These are phyloP conservation scores for Silybum marianum DNA, from an alignment of 129 eudicot species.

Conservation along the genomic window DNA sequence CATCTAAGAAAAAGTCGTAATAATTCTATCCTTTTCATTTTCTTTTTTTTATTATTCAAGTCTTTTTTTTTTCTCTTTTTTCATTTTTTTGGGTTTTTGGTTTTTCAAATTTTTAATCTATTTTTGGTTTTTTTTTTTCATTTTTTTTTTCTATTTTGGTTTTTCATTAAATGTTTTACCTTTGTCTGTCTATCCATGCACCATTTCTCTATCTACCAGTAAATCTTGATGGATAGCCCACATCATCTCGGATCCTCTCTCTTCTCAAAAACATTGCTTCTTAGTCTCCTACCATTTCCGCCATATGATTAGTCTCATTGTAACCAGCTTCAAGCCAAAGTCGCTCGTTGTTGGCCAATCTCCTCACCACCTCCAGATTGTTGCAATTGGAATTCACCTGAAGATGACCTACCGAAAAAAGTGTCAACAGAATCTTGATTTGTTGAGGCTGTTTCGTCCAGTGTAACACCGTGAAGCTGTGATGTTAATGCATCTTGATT, in stretches of 20 bases:
- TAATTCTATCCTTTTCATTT: conserved; percentile 4
- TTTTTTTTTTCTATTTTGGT: conserved; percentile 23
- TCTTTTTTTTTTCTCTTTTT: not conserved
- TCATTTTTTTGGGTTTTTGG: not conserved
- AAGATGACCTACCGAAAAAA: conserved; percentile 29
- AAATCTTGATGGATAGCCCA: conserved; percentile 13
- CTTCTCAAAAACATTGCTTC: conserved; percentile 18
- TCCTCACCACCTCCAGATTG: conserved; percentile 8
- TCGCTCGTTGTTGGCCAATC: conserved; percentile 18
- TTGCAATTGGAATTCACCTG: conserved; percentile 24
- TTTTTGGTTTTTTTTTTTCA: conserved; percentile 7
- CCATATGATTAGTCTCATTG: conserved; percentile 28
- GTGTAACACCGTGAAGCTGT: conserved; percentile 38
- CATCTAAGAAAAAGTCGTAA: conserved; percentile 19
- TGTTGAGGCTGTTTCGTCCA: conserved; percentile 27
- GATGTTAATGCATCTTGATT: conserved; percentile 35
- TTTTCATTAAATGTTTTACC: conserved; percentile 23
- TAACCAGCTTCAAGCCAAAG: not conserved
- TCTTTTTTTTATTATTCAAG: conserved; percentile 19
- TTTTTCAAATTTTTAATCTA: not conserved
- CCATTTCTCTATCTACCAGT: conserved; percentile 26
- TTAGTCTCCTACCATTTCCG: not conserved
- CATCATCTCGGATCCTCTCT: conserved; percentile 20
- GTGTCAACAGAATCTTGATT: conserved; percentile 17
- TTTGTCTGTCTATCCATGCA: conserved; percentile 26